A percentile compares a stretch with the other conserved stretches of the same genome.
Conservation (phyloP, 768 basidiomycete genomes). For the Psilocybe cubensis region DNA sequence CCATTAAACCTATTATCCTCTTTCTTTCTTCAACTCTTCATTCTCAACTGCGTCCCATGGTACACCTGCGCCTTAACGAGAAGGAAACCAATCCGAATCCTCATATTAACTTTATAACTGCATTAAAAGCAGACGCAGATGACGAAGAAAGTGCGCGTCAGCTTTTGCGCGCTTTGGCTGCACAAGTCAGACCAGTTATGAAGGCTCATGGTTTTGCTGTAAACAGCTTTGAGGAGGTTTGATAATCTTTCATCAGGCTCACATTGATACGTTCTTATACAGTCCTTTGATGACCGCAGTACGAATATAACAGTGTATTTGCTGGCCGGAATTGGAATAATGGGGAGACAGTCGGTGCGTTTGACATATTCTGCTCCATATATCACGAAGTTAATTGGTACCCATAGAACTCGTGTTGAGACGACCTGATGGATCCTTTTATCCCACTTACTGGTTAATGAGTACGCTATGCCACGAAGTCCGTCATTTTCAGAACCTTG, state of each 20-base stretch:
- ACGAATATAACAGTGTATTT: slow-evolving; percentile 79
- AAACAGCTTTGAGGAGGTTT: slow-evolving; percentile 84
- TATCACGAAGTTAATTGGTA: not conserved
- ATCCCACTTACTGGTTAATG: slow-evolving; percentile 69
- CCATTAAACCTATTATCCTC: not conserved
- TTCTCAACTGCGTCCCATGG: slow-evolving; percentile 49
- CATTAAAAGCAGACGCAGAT: slow-evolving; percentile 48
- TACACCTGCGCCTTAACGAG: slow-evolving; percentile 75
- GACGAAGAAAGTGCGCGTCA: slow-evolving; percentile 69
- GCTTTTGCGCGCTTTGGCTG: slow-evolving; percentile 77
- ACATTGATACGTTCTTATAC: not conserved
- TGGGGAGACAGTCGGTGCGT: slow-evolving; percentile 76
- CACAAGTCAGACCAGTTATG: slow-evolving; percentile 85
- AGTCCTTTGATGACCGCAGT: slow-evolving; percentile 43
- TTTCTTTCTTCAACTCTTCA: not conserved
- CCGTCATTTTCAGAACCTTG: slow-evolving; percentile 18
- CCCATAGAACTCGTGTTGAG: slow-evolving; percentile 74
- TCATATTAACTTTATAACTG: slow-evolving; percentile 74
- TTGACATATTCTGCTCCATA: not conserved
- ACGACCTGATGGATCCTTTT: slow-evolving; percentile 59
- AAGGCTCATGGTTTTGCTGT: slow-evolving; percentile 75
- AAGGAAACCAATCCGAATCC: slow-evolving; percentile 74
- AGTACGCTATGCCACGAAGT: slow-evolving; percentile 87
- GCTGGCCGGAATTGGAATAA: slow-evolving; percentile 85
- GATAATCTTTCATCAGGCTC: not conserved